phyloP scores from a whole-genome alignment of 2,329 filamentous ascomycete genomes.

The Raffaelea arxii region DNA sequence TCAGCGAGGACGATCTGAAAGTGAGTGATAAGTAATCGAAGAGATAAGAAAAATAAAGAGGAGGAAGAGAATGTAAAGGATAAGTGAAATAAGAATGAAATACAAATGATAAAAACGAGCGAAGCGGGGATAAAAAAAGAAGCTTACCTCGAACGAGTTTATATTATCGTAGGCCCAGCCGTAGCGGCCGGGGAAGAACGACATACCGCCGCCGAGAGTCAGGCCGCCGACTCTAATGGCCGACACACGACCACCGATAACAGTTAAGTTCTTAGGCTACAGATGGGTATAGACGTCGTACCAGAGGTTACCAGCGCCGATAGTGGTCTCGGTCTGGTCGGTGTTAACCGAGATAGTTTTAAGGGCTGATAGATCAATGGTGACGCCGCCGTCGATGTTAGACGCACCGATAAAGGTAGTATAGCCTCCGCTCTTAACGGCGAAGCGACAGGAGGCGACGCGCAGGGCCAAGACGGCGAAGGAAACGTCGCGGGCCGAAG shows the following conservation, averaged over 20 bases:
- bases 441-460: slow-evolving; percentile 24
- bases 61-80: not conserved
- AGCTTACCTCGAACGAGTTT: slow-evolving; percentile 35
- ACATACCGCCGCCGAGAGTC: slow-evolving; percentile 43
- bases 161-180: slow-evolving; percentile 43
- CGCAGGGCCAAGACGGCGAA: slow-evolving; percentile 14
- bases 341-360: slow-evolving; percentile 25
- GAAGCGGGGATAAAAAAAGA: no score
- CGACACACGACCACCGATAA: slow-evolving; percentile 34
- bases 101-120: no score
- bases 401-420: slow-evolving; percentile 32
- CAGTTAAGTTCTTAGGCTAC: slow-evolving; percentile 29
- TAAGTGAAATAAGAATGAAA: no score
- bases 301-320: slow-evolving; percentile 37
- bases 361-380: slow-evolving; percentile 31
- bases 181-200: slow-evolving; percentile 39
- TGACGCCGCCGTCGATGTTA: slow-evolving; percentile 29
- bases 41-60: not conserved
- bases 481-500: slow-evolving; percentile 17
- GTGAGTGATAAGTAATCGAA: no score
- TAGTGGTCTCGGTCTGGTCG: not conserved
- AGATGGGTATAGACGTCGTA: slow-evolving; percentile 29
- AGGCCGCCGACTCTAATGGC: slow-evolving; percentile 38
- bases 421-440: slow-evolving; percentile 40
- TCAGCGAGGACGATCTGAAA: slow-evolving; percentile 3